Evolutionary conservation across 345 rosid genomes (phyloP).

Genomic region (Conringia planisiliqua): DNA sequence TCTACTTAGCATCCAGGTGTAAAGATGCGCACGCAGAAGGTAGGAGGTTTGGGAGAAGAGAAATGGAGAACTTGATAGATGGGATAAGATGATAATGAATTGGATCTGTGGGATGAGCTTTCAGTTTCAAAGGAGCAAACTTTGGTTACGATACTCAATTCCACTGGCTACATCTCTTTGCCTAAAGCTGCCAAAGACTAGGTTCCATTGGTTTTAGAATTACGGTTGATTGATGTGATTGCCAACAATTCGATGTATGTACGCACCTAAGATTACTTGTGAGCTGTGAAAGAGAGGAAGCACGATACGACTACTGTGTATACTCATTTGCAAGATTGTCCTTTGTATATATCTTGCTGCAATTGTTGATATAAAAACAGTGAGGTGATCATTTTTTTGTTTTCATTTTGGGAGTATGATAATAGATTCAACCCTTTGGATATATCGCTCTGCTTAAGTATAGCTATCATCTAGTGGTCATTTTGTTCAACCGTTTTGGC

Average conservation of each 20-base stretch:
- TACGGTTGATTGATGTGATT: conserved; percentile 21
- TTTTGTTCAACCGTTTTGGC: conserved; percentile 14
- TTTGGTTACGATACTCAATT: conserved; percentile 32
- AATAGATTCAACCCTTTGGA: not conserved
- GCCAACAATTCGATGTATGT: conserved; percentile 28
- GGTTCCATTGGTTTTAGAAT: conserved; percentile 35
- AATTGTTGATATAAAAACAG: conserved; percentile 35
- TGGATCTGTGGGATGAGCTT: conserved; percentile 23
- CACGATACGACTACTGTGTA: conserved; percentile 18
- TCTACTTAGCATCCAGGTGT: conserved; percentile 69
- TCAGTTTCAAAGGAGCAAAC: conserved; percentile 24
- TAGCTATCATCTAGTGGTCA: conserved; percentile 6
- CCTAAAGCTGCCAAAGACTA: conserved; percentile 29
- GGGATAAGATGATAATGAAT: conserved; percentile 53
- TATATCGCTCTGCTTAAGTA: not conserved
- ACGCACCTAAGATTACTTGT: conserved; percentile 16
- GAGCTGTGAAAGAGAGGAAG: conserved; percentile 28
- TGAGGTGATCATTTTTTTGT: conserved; percentile 1
- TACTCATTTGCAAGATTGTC: conserved; percentile 30
- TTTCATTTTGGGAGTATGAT: conserved; percentile 4
- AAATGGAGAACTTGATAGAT: conserved; percentile 70
- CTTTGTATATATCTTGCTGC: conserved; percentile 54
- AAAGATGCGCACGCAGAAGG: conserved; percentile 68
- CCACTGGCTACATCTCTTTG: conserved; percentile 33
- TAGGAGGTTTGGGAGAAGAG: conserved; percentile 79